Evolutionary conservation across 352 stramenopile species (phyloP).

Genomic region (Globisporangium echinulatum): DNA sequence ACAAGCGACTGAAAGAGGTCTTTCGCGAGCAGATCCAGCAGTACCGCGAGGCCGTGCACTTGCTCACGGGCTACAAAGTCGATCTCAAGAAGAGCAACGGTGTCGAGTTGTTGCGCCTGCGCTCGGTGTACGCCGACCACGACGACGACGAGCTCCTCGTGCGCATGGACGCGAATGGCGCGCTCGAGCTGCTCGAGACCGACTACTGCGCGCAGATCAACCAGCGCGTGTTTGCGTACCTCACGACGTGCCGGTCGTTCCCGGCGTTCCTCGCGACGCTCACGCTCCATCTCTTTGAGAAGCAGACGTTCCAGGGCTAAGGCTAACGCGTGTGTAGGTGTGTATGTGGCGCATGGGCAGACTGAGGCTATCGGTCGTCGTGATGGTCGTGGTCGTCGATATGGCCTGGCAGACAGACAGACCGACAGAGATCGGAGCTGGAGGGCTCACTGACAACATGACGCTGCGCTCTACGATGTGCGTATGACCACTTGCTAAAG

Average conservation of each 20-base stretch:
- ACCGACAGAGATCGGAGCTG: too few species aligned
- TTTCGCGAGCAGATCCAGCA: slow-evolving; percentile 87
- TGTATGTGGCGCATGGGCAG: too few species aligned
- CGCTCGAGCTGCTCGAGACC: slow-evolving; percentile 80
- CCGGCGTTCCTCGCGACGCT: slow-evolving; percentile 86
- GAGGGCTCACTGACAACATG: too few species aligned
- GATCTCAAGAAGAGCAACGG: slow-evolving; percentile 80
- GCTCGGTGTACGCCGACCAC: slow-evolving; percentile 80
- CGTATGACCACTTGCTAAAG: too few species aligned
- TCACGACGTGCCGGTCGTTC: slow-evolving; percentile 82
- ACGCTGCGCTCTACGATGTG: too few species aligned
- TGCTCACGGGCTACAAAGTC: slow-evolving; percentile 86
- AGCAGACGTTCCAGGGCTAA: slow-evolving; percentile 83
- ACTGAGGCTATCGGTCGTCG: slow-evolving; percentile 8
- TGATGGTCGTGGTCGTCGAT: not conserved
- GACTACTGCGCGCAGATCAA: slow-evolving; percentile 69
- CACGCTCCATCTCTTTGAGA: slow-evolving; percentile 86
- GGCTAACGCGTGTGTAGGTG: too few species aligned
- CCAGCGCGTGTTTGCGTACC: slow-evolving; percentile 53
- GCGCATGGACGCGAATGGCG: slow-evolving; percentile 68
- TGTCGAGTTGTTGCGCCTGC: slow-evolving; percentile 65
- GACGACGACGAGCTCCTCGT: slow-evolving; percentile 82
- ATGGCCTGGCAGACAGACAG: too few species aligned
- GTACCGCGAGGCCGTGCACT: slow-evolving; percentile 86
- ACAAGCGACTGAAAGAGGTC: slow-evolving; percentile 84